phyloP scores from a whole-genome alignment of 352 stramenopile genomes.

The Phytophthora foliorum region DNA sequence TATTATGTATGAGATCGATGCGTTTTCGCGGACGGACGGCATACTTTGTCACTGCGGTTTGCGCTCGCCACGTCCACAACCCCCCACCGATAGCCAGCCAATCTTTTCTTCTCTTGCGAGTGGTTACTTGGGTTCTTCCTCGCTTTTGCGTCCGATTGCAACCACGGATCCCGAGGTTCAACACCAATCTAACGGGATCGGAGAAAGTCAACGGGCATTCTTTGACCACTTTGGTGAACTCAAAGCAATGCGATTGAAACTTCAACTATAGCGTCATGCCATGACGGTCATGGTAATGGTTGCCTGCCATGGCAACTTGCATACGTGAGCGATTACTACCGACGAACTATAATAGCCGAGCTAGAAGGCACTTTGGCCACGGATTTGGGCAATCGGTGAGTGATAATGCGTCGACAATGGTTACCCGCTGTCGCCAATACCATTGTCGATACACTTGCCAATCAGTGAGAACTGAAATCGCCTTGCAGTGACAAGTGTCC shows the following conservation, averaged over 20 bases:
- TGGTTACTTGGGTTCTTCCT: constrained; percentile 41
- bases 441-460: constrained; percentile 1
- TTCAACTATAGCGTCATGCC: constrained; percentile 19
- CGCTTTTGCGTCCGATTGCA: constrained; percentile 23
- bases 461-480: background rate
- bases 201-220: constrained; percentile 12
- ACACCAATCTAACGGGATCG: constrained; percentile 30
- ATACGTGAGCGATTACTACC: background rate
- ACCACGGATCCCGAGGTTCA: constrained; percentile 14
- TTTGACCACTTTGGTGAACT: constrained; percentile 3
- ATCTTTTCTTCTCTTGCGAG: constrained; percentile 47
- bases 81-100: constrained; percentile 43
- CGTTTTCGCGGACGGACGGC: background rate
- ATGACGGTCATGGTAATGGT: background rate
- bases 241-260: constrained; percentile 18
- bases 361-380: background rate
- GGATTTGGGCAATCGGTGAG: background rate
- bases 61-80: constrained; percentile 43
- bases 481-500: background rate
- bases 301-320: background rate
- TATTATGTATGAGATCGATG: constrained; percentile 23
- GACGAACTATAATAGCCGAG: background rate
- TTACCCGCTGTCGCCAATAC: background rate
- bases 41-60: background rate
- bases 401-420: background rate